These are phyloP conservation scores for Xanthoconium separans DNA, from an alignment of 1,284 basidiomycete species.

Conservation along the genomic window DNA sequence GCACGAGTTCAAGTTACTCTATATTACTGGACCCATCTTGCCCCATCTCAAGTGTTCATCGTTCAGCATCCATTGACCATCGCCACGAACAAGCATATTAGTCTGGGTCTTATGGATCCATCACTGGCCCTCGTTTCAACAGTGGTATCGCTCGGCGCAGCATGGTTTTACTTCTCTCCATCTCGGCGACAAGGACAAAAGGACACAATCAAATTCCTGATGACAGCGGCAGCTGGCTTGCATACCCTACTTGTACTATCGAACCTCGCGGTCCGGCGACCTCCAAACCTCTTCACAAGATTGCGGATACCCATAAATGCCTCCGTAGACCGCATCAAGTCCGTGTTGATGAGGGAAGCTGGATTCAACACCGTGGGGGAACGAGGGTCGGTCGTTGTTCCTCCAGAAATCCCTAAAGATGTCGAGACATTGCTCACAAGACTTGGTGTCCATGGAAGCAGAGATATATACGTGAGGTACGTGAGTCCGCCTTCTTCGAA, in stretches of 20 bases:
- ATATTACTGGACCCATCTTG: too few species aligned
- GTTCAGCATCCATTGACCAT: not conserved
- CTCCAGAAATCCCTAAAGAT: constrained; percentile 40
- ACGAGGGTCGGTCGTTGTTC: constrained; percentile 11
- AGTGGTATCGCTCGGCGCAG: constrained; percentile 14
- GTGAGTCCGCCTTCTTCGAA: constrained; percentile 13
- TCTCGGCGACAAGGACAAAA: constrained; percentile 2
- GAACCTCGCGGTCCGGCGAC: constrained; percentile 46
- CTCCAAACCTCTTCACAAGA: constrained; percentile 60
- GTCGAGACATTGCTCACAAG: constrained; percentile 55
- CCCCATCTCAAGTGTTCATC: too few species aligned
- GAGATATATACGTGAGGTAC: constrained; percentile 60
- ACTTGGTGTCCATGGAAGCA: constrained; percentile 56
- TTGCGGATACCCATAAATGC: constrained; percentile 55
- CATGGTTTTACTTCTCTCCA: constrained; percentile 22
- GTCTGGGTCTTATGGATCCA: not conserved
- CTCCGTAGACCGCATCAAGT: constrained; percentile 51
- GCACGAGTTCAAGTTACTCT: too few species aligned
- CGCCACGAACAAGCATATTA: too few species aligned
- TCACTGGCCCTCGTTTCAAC: constrained; percentile 14
- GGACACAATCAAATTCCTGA: not conserved
- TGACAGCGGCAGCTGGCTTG: constrained; percentile 40
- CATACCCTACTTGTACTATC: constrained; percentile 58
- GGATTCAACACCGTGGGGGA: constrained; percentile 6
- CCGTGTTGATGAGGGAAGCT: constrained; percentile 38